Evolutionary conservation across 2,329 filamentous ascomycete genomes (phyloP), one percentile per base, ranked within the genome.

Genomic region (Gyromitra esculenta): DNA sequence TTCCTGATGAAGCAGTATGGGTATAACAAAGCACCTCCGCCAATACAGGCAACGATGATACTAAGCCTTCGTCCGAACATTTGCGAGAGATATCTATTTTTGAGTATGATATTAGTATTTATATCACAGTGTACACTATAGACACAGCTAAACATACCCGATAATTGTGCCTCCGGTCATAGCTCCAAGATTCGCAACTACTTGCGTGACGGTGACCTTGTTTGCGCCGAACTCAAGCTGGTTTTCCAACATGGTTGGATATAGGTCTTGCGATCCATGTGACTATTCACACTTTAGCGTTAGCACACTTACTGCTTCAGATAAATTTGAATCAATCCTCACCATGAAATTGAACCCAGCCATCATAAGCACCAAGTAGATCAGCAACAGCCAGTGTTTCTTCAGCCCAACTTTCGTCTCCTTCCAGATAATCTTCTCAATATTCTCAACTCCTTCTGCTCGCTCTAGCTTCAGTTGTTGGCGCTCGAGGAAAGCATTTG

Each of bases 321-420:
- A 9, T n/a, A 41, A 8, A 41, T 68, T 25, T 18, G 6, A 52
- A 54, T 37, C 13, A 64, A 79, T 6, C 15, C 82, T 73, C 80
- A 86, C 85, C 91, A 96, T 94, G 82, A 96, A 96, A 84, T 96
- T 97, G 86, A 97, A 96, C 2, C 93, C 93, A 1, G 92, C 91
- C 92, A 96, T 96, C 50, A 97, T 86, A 21, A 97, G 85, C 5
- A 97, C 92, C 73, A 97, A 86, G 84, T 97, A 97, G 45, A 90
- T 85, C 72, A 97, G 86, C 1, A 96, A 84, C 13, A 93, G 79
- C 94, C 94, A 97, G 83, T 97, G 92, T 9, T 89, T 88, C 83
- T 89, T 91, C 39, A 97, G 81, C 0, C 93, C 93, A 0, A 94
- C 88, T 81, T 92, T 92, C 77, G 92, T 93, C 84, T 97, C 93